Percentiles rank a stretch among this genome's conserved stretches.
Evolutionary conservation across 2,329 filamentous ascomycete genomes (phyloP).

Genomic region (Neocucurbitaria cava): DNA sequence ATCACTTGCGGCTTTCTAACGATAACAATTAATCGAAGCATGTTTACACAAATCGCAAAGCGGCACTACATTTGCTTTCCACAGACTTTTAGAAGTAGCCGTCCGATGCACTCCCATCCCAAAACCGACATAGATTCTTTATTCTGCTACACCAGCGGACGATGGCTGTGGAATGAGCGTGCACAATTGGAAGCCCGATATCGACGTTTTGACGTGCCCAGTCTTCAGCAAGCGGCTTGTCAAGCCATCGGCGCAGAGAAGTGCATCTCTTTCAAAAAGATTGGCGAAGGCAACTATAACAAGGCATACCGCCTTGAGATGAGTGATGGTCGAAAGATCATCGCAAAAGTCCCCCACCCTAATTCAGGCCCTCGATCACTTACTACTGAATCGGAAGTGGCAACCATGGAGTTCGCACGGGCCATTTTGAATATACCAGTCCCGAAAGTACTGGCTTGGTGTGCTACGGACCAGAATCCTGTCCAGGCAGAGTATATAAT

Average conservation of each 20-base stretch:
- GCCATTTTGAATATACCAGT: conserved; percentile 31
- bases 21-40: background rate
- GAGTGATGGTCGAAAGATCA: conserved; percentile 26
- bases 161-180: conserved; percentile 32
- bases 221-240: conserved; percentile 24
- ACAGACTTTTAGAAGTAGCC: conserved; percentile 11
- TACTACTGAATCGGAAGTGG: conserved; percentile 36
- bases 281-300: conserved; percentile 32
- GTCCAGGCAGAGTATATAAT: conserved; percentile 42
- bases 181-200: conserved; percentile 27
- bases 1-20: background rate
- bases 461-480: conserved; percentile 28
- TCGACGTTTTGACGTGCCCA: conserved; percentile 23
- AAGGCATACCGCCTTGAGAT: conserved; percentile 26
- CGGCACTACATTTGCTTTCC: conserved; percentile 11
- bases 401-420: conserved; percentile 35
- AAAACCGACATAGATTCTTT: conserved; percentile 14
- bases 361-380: conserved; percentile 27
- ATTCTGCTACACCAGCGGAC: conserved; percentile 32
- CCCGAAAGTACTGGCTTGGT: conserved; percentile 36
- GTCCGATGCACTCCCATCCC: conserved; percentile 7
- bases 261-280: conserved; percentile 25
- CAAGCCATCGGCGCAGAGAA: conserved; percentile 16
- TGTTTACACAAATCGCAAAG: conserved; percentile 14
- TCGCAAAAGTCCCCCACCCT: conserved; percentile 36